phyloP scores from a whole-genome alignment of 2,329 filamentous ascomycete genomes.

The Alternaria sp. region DNA sequence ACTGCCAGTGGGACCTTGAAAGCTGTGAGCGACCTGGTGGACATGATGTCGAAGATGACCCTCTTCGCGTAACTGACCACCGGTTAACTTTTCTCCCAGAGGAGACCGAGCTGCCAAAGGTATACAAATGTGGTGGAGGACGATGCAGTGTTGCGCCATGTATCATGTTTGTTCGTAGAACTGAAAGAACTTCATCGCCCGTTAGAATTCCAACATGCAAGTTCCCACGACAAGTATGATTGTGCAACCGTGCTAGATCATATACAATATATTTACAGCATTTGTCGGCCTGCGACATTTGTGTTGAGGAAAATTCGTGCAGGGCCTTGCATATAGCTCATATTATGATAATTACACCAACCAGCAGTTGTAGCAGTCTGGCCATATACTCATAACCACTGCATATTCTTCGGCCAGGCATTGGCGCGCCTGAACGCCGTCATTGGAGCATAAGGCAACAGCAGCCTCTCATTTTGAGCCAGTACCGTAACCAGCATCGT shows the following conservation, averaged over 20 bases:
- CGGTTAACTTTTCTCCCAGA: not conserved
- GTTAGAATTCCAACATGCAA: not conserved
- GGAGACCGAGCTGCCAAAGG: not conserved
- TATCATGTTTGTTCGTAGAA: not conserved
- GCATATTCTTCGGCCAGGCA: not conserved
- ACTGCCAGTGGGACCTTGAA: not conserved
- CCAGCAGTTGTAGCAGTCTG: not conserved
- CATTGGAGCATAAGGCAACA: not conserved
- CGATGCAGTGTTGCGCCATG: not conserved
- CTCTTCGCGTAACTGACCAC: not conserved
- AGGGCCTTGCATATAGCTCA: conserved; percentile 4
- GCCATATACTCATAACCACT: not conserved
- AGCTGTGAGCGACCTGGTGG: not conserved
- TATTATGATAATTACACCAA: not conserved
- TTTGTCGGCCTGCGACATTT: conserved; percentile 1
- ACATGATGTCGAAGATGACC: not conserved
- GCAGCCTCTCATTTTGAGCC: conserved; percentile 18
- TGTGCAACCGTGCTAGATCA: not conserved
- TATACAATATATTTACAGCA: not conserved
- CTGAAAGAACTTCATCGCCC: not conserved
- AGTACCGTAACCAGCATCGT: conserved; percentile 40
- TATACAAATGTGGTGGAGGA: not conserved
- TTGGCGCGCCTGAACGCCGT: not conserved
- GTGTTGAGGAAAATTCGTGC: conserved; percentile 1
- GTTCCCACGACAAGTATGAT: not conserved